Evolutionary conservation across 441 rosid species (phyloP), one percentile per base, ranked within the genome.

Genomic region (Aquilaria agallochum): DNA sequence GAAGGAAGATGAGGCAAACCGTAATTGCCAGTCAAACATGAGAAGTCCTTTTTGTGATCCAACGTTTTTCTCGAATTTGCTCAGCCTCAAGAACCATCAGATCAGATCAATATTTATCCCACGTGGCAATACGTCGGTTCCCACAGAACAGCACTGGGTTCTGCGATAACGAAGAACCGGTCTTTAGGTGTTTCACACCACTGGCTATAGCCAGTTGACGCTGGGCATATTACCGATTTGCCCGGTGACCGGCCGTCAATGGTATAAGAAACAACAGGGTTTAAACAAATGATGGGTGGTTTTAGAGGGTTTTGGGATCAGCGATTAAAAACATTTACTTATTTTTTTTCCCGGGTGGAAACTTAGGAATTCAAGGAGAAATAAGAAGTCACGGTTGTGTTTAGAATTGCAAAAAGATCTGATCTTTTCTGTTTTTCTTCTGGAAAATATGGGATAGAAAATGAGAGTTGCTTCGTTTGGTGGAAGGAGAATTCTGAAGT

Each of bases 231-330:
- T 66, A 74, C 85, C 79, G 81, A 72, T 72, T 69, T 68, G 57
- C 58, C 69, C 78, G 78, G 90, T 81, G 11, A 36, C 56, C 7
- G 2, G 47, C 69, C 72, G 83, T 78, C 83, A 68, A 72, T 77
- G 78, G 65, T 74, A 78, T 84, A 78, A 76, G 55, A 10, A 0
- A 2, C 56, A 20, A 20, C 66, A 80, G 86, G 91, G 95, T 85
- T 88, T 88, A 81, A 81, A 82, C 77, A 53, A 55, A 66, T 33
- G 32, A 59, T 40, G 78, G 81, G 76, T 71, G 83, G 77, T 71
- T 83, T 79, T 77, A 71, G 83, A 76, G 92, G 95, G 95, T 88
- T 88, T 85, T 76, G 77, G 78, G 72, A 76, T 83, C 80, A 62
- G 65, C 27, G 27, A 20, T 20, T 20, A 20, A 20, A 20, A 20